A percentile compares a stretch with the other conserved stretches of the same genome.
Evolutionary conservation across 306 rosid genomes (phyloP).

Genomic region (Trichosanthes truncata): DNA sequence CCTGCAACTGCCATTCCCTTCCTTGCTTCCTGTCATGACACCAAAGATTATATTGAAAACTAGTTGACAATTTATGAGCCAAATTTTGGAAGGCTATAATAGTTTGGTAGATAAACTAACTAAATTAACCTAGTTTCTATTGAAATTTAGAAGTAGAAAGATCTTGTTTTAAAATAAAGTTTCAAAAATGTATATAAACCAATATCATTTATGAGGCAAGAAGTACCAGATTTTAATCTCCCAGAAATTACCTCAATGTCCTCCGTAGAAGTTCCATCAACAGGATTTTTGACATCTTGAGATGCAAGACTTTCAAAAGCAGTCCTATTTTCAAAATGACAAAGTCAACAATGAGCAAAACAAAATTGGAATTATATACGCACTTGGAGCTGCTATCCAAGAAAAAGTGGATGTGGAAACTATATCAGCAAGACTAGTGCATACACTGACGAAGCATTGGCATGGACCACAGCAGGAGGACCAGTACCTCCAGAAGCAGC

Average conservation of each 20-base stretch:
- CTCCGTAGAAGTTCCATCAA: slow-evolving; percentile 47
- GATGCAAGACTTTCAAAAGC: slow-evolving; percentile 49
- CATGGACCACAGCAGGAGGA: slow-evolving; percentile 32
- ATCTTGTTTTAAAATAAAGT: background rate
- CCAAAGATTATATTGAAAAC: slow-evolving; percentile 12
- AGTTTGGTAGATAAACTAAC: background rate
- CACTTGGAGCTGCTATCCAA: background rate
- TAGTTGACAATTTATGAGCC: background rate
- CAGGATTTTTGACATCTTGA: slow-evolving; percentile 35
- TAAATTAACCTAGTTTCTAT: background rate
- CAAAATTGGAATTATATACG: background rate
- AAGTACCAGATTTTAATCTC: background rate
- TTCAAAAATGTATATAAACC: background rate
- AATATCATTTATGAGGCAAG: background rate
- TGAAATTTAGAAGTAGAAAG: background rate
- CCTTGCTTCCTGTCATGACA: slow-evolving; percentile 58
- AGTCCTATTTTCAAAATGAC: slow-evolving; percentile 17
- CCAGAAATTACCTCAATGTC: slow-evolving; percentile 58
- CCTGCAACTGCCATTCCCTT: slow-evolving; percentile 63
- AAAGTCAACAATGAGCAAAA: slow-evolving; percentile 15
- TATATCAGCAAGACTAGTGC: slow-evolving; percentile 13
- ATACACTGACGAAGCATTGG: slow-evolving; percentile 47
- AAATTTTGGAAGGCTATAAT: background rate
- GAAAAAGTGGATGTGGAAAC: slow-evolving; percentile 3
- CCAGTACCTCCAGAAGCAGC: slow-evolving; percentile 44